Evolutionary conservation across 805 yeast species (phyloP), one percentile per base, ranked within the genome.

Genomic region (Ogataea methanolica): DNA sequence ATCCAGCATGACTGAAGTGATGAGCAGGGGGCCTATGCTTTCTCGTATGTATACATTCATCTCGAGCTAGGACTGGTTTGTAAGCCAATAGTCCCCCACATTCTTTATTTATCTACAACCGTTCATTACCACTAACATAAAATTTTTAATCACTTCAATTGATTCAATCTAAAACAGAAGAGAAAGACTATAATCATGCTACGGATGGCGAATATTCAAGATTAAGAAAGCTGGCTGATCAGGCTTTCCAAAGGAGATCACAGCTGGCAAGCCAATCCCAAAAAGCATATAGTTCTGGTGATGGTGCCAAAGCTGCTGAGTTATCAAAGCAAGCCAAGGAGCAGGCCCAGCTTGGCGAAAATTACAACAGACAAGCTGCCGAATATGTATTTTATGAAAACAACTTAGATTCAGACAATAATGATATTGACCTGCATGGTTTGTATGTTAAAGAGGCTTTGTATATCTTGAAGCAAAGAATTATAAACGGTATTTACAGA

Each of bases 351-450:
- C 68, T 82, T 53, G 94, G 89, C 33, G 96, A 89, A 39, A 63
- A 71, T 36, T 79, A 74, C 62, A 91, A 91, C 66, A 69, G 73
- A 17, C 80, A 82, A 65, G 99, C 98, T 4, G 97, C 97, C 1
- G 88, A 83, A 63, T 90, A 83, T 60, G 96, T 88, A 1, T 92
- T 92, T 64, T 72, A 83, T 39, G 91, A 86, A 54, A 92, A 92
- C 65, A 92, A 92, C 61, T 79, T 88, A 36, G 97, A 91, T 60
- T 83, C 92, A n/a, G 82, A 78, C 33, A 74, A 75, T 22, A 85
- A 88, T 64, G 98, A 92, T 66, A 89, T 92, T 52, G 98, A 92
- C 68, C 73, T 92, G 45, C 99, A 92, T 65, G 99, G 99, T 0
- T 70, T 92, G 31, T 91, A 75, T 57, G 95, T 92, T 17, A 85